Evolutionary conservation across 2,329 filamentous ascomycete genomes (phyloP), one percentile per base, ranked within the genome.

Genomic region (Nannizziopsis arthrosporioides): DNA sequence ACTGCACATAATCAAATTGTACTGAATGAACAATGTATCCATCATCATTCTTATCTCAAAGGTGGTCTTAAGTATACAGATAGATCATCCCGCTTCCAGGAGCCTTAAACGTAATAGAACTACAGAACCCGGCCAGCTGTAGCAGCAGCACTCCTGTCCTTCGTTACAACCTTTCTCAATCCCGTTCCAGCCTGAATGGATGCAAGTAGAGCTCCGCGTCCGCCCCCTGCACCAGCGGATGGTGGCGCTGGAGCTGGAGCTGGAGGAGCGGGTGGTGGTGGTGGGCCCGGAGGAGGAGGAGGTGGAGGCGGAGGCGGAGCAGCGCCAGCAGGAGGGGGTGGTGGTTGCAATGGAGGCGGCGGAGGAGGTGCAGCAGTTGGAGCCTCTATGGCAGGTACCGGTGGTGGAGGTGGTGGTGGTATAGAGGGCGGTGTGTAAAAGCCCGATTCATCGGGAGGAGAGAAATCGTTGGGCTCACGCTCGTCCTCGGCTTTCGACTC

Each of bases 161-260:
- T 89, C 1, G 92, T 96, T 63, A 82, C 72, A 18, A 88, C 87
- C 74, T 96, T 96, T 73, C 76, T 88, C 61, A 98, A 70, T 2
- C 80, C 67, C 66, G 67, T 88, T 38, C 92, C 90, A 53, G 79
- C 69, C 61, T 90, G 81, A 53, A 98, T 96, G 63, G 94, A 80
- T 51, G 81, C 81, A 54, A 98, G 66, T 59, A 98, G 74, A 1
- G 80, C 78, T 52, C 76, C 71, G 19, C 73, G 68, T 54, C 54
- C 79, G 2, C 31, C 39, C 9, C 40, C 40, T 37, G n/a, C n/a
- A 18, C 42, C 42, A 4, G 39, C 11, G 22, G 42, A 14, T 4
- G 15, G 19, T n/a, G 32, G 27, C 3, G 34, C n/a, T n/a, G n/a
- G n/a, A 37, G 30, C n/a, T n/a, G 51, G 36, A 17, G 37, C 51